A percentile compares a stretch with the other conserved stretches of the same genome.
Evolutionary conservation across 2,329 filamentous ascomycete genomes (phyloP).

Genomic region (Mariannaea elegans): DNA sequence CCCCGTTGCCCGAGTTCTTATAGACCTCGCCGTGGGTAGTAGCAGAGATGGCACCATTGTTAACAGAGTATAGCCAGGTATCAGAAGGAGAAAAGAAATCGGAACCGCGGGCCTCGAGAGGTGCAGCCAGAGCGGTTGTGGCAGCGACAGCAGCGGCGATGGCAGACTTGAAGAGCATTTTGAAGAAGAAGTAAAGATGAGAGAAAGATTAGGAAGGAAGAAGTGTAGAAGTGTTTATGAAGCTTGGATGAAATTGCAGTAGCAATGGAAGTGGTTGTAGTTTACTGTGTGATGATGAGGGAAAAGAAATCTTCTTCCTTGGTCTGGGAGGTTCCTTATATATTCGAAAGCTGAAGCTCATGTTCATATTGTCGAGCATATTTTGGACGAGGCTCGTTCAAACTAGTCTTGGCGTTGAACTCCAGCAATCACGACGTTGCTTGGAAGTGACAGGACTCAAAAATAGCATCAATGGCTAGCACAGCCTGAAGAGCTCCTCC

Average conservation of each 20-base stretch:
- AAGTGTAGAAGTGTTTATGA: background rate
- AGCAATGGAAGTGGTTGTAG: background rate
- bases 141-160: constrained; percentile 27
- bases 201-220: background rate
- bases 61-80: constrained; percentile 29
- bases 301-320: background rate
- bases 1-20: constrained; percentile 30
- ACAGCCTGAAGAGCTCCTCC: background rate
- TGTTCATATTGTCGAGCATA: background rate
- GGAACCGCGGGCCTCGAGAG: constrained; percentile 16
- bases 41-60: constrained; percentile 28
- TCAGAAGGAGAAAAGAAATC: constrained; percentile 29
- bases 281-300: background rate
- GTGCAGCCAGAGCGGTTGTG: constrained; percentile 27
- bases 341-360: background rate
- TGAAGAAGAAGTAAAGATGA: background rate
- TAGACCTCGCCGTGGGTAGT: constrained; percentile 12
- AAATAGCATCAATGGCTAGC: background rate
- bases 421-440: too few relatives aligned
- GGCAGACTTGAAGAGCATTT: constrained; percentile 31
- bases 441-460: too few relatives aligned
- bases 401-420: background rate
- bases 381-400: background rate
- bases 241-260: background rate
- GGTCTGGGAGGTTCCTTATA: background rate